Conservation (phyloP, 441 rosid genomes). For the Biscutella auriculata region DNA sequence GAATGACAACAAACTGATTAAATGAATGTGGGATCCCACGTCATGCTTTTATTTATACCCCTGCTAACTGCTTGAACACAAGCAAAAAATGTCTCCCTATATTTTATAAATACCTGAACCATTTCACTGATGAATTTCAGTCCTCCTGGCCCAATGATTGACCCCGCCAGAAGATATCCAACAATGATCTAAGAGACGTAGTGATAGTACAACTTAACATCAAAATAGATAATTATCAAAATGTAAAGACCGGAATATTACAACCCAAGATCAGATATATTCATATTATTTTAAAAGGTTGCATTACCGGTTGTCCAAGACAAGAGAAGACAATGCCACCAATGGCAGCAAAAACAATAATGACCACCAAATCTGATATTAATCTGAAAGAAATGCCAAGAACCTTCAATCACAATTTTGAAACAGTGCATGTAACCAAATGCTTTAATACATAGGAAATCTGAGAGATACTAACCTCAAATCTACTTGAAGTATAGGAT, state of each 20-base stretch:
- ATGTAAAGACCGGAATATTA: not conserved
- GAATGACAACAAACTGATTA: not conserved
- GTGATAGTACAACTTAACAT: not conserved
- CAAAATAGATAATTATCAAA: not conserved
- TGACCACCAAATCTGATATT: constrained; percentile 90
- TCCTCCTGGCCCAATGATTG: constrained; percentile 94
- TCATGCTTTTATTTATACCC: not conserved
- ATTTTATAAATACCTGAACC: constrained; percentile 64
- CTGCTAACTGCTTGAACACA: not conserved
- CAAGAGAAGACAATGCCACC: constrained; percentile 93
- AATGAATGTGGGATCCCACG: not conserved
- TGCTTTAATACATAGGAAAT: not conserved
- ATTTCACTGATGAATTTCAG: constrained; percentile 90
- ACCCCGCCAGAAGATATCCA: constrained; percentile 96
- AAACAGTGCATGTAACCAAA: not conserved
- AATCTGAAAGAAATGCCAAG: constrained; percentile 41
- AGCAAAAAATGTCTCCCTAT: not conserved
- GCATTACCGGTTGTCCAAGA: constrained; percentile 90
- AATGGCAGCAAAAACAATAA: constrained; percentile 94
- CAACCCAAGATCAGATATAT: not conserved
- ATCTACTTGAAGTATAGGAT: constrained; percentile 94
- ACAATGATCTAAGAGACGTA: constrained; percentile 58
- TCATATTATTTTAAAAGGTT: constrained; percentile 2
- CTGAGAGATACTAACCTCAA: constrained; percentile 47
- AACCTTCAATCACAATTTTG: constrained; percentile 4